phyloP scores from a whole-genome alignment of 2,329 filamentous ascomycete species.

The Sclerotinia nivalis region DNA sequence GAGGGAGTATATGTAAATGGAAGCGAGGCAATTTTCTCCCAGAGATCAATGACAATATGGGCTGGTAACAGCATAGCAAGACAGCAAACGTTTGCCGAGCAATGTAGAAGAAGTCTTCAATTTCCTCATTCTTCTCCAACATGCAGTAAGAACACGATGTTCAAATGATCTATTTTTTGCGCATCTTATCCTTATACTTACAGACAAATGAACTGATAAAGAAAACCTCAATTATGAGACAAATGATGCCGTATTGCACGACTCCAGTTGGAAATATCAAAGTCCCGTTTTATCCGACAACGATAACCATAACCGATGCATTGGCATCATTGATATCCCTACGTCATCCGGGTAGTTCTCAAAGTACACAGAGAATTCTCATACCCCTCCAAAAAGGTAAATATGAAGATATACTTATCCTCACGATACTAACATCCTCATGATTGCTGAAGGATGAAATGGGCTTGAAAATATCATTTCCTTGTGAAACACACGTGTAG shows the following conservation, averaged over 20 bases:
- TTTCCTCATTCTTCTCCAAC: neutral
- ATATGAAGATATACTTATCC: conserved; percentile 7
- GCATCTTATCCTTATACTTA: neutral
- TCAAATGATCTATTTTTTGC: neutral
- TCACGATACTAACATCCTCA: neutral
- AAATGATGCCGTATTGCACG: neutral
- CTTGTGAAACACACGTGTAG: neutral
- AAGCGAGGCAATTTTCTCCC: neutral
- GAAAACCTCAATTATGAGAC: neutral
- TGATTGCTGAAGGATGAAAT: neutral
- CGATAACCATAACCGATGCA: neutral
- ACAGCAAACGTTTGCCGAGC: neutral
- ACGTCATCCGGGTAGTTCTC: neutral
- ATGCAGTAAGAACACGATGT: neutral
- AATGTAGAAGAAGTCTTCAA: neutral
- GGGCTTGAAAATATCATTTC: neutral
- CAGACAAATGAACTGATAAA: neutral
- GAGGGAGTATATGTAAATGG: neutral
- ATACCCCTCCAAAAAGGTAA: neutral
- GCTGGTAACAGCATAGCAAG: too few relatives aligned
- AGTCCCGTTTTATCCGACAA: conserved; percentile 5
- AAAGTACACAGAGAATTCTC: neutral
- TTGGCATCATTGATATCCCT: neutral
- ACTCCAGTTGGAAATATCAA: neutral
- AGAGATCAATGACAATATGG: neutral